Evolutionary conservation across 495 filamentous ascomycete genomes (phyloP).

Genomic region (Daldinia vernicosa): DNA sequence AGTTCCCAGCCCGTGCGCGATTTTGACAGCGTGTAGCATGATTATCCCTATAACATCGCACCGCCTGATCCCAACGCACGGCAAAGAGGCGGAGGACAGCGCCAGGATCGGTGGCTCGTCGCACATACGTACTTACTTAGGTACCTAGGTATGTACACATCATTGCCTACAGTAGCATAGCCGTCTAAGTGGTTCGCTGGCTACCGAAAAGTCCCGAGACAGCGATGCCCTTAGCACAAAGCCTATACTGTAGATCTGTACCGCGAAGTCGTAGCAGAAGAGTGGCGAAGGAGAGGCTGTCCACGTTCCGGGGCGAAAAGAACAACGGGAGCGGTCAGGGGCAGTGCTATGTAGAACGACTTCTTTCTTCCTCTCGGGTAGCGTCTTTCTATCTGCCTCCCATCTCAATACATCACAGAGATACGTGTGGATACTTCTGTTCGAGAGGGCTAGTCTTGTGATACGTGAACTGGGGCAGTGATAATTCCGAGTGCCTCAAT

Average conservation of each 20-base stretch:
- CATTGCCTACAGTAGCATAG: no score
- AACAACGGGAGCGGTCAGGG: conserved; percentile 32
- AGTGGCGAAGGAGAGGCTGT: neutral
- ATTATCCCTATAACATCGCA: no score
- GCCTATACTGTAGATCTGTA: conserved; percentile 13
- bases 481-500: neutral
- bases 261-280: neutral
- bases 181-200: neutral
- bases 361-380: neutral
- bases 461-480: neutral
- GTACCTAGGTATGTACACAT: neutral
- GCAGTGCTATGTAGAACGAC: conserved; percentile 22
- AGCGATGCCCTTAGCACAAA: neutral
- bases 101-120: neutral
- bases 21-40: conserved; percentile 6
- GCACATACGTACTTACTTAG: neutral
- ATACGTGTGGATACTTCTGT: conserved; percentile 19
- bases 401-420: conserved; percentile 15
- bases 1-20: conserved; percentile 19
- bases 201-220: conserved; percentile 29
- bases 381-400: neutral
- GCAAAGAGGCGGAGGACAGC: neutral
- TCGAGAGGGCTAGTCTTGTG: neutral
- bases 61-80: neutral
- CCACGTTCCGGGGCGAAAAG: conserved; percentile 29